Percentiles rank a stretch among this genome's conserved stretches.
Conservation (phyloP, 2,329 filamentous ascomycete species). For the Emericellopsis cladophorae region DNA sequence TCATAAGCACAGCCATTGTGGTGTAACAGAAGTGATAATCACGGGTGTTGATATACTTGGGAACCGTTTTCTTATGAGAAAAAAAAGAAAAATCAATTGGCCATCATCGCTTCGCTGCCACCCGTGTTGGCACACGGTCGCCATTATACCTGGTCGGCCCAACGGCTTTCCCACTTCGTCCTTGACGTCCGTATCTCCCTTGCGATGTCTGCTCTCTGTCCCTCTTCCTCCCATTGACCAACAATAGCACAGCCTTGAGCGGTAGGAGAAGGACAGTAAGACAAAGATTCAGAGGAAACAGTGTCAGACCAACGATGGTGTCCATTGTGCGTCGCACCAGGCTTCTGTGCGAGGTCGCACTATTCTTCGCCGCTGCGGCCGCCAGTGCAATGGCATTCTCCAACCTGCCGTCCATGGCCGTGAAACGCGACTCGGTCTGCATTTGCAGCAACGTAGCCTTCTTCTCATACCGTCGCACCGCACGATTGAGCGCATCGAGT, state of each 20-base stretch:
- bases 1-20: too few relatives aligned
- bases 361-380: constrained; percentile 53
- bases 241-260: constrained; percentile 21
- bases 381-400: constrained; percentile 73
- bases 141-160: constrained; percentile 15
- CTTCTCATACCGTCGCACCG: constrained; percentile 85
- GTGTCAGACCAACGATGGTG: not conserved
- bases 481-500: constrained; percentile 76
- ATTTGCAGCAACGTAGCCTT: constrained; percentile 62
- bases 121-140: constrained; percentile 20
- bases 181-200: constrained; percentile 9
- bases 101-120: not conserved
- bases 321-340: constrained; percentile 24
- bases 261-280: constrained; percentile 28
- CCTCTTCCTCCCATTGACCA: constrained; percentile 20
- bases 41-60: too few relatives aligned
- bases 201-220: constrained; percentile 12
- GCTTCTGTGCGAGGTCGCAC: constrained; percentile 18
- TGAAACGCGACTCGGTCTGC: constrained; percentile 65
- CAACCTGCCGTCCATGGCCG: constrained; percentile 56
- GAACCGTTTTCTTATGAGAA: too few relatives aligned
- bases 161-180: not conserved
- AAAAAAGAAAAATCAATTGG: too few relatives aligned
- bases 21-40: too few relatives aligned
- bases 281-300: constrained; percentile 28